These are phyloP conservation scores for Fagopyrum tataricum DNA, from an alignment of 148 eudicot species.

Conservation along the genomic window DNA sequence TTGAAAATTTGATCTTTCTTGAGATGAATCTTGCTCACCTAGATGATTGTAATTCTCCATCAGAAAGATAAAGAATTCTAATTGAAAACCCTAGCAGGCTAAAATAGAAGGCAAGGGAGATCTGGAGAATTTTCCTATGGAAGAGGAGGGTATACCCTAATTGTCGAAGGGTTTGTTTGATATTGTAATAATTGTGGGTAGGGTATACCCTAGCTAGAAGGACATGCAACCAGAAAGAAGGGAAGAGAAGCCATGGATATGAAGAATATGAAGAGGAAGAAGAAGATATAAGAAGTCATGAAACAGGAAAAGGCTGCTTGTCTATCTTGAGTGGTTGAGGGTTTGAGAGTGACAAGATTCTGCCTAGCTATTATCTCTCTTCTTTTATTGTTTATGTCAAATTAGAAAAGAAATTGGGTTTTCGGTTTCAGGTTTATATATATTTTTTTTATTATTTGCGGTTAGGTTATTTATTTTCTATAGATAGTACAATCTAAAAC, in stretches of 20 bases:
- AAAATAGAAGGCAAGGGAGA: not conserved
- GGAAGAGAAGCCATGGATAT: not conserved
- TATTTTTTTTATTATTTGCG: too few species aligned
- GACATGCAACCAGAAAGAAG: not conserved
- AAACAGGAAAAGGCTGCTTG: slow-evolving; percentile 2
- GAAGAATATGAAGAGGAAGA: not conserved
- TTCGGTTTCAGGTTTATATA: too few species aligned
- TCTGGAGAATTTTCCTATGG: not conserved
- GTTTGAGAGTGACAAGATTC: slow-evolving; percentile 4
- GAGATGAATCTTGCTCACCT: not conserved
- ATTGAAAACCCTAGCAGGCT: not conserved
- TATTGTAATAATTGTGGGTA: not conserved
- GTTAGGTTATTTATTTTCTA: too few species aligned
- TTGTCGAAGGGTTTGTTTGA: slow-evolving; percentile 5
- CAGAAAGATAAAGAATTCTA: not conserved
- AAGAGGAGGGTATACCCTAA: not conserved
- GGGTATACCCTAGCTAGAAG: too few species aligned
- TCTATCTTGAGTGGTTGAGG: not conserved
- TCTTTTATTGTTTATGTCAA: not conserved
- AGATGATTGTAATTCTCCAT: not conserved
- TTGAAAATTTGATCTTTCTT: not conserved
- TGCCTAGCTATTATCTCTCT: not conserved
- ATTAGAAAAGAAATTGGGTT: too few species aligned
- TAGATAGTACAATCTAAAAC: too few species aligned
- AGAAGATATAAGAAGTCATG: not conserved